Evolutionary conservation across 2,329 filamentous ascomycete genomes (phyloP).

Genomic region (Curvularia eragrostidis): DNA sequence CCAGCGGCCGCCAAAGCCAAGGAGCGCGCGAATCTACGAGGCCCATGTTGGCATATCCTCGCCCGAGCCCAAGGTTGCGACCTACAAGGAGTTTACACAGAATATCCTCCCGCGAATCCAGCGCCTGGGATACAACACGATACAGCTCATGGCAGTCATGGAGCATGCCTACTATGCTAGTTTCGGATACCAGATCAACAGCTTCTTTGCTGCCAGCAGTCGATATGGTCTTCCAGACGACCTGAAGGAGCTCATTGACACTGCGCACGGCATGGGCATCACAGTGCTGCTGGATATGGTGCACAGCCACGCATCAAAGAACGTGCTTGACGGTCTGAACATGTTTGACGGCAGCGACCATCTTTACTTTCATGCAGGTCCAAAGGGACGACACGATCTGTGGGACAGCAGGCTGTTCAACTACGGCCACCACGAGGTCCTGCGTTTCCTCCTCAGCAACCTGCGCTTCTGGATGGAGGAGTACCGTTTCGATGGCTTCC

Average conservation of each 20-base stretch:
- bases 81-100: slow-evolving; percentile 96
- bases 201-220: slow-evolving; percentile 97
- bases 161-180: slow-evolving; percentile 99
- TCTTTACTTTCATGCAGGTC: slow-evolving; percentile 91
- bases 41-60: slow-evolving; percentile 98
- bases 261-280: slow-evolving; percentile 88
- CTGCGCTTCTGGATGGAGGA: slow-evolving; percentile 99
- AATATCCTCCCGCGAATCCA: slow-evolving; percentile 93
- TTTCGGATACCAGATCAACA: slow-evolving; percentile 98
- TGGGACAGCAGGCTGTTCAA: slow-evolving; percentile 99
- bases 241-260: slow-evolving; percentile 94
- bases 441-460: slow-evolving; percentile 96
- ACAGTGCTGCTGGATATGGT: slow-evolving; percentile 94
- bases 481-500: slow-evolving; percentile 94
- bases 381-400: slow-evolving; percentile 83
- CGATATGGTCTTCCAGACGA: slow-evolving; percentile 94
- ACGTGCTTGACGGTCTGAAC: slow-evolving; percentile 92
- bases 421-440: slow-evolving; percentile 91
- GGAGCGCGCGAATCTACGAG: slow-evolving; percentile 91
- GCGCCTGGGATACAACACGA: slow-evolving; percentile 91
- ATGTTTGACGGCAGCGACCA: slow-evolving; percentile 95
- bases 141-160: slow-evolving; percentile 99
- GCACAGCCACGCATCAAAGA: slow-evolving; percentile 97
- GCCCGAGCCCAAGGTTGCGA: slow-evolving; percentile 84
- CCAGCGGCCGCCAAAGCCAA: slow-evolving; percentile 78